Evolutionary conservation across 2,329 filamentous ascomycete genomes (phyloP), one percentile per base, ranked within the genome.

Genomic region (Penicillium hordei): DNA sequence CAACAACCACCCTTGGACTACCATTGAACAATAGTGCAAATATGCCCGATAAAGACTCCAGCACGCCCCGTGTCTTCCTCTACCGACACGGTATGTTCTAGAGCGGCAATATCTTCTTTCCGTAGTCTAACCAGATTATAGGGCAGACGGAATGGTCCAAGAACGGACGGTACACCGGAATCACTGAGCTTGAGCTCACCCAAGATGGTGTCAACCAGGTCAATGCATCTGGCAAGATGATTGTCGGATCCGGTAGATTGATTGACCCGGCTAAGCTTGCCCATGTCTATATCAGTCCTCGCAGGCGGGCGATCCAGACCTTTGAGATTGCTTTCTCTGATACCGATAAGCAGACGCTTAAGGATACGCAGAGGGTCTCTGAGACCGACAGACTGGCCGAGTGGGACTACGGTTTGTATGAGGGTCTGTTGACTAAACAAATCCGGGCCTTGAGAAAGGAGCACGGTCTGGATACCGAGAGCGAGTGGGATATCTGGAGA

Each of bases 391-490:
- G 74, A 2, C 74, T 87, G 43, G 74, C 79, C 2, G 85, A 87
- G 68, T 88, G 85, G 85, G 81, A 83, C 59, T 88, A 87, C 70
- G 85, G 85, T 45, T 74, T 80, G 58, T 88, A 87, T 68, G 85
- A 88, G 69, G 85, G 85, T 12, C 69, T 86, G 25, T 78, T 78
- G 45, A 77, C 75, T 8, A 66, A 73, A n/a, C 74, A 84, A 64
- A 87, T 87, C 50, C 73, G 75, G 15, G 68, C 73, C 29, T 62
- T 73, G 59, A 76, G 84, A 57, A 72, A 76, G 60, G 63, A 76
- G 55, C 72, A 75, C 9, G 82, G 82, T 0, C 70, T 84, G 19
- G 82, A 84, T 64, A 57, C 55, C 13, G 76, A 80, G n/a, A 65
- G 64, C 36, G 68, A 72, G 27, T 86, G 83, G 83, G 76, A 83